phyloP scores from a whole-genome alignment of 2,329 filamentous ascomycete genomes.

The Paraconiothyrium brasiliense region DNA sequence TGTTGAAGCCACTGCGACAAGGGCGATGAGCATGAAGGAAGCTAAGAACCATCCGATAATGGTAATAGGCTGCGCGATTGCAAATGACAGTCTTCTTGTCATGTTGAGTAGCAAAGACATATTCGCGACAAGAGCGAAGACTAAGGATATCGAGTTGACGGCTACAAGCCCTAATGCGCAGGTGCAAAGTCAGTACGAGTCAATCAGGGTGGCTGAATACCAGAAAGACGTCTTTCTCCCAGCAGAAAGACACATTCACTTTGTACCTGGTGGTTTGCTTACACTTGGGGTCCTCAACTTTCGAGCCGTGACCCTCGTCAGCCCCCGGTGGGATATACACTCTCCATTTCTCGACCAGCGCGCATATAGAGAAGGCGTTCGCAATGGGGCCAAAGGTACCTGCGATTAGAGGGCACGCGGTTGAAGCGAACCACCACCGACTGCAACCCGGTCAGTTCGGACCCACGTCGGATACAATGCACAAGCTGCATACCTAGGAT shows the following conservation, averaged over 20 bases:
- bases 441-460: conserved; percentile 35
- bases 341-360: conserved; percentile 66
- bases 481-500: conserved; percentile 50
- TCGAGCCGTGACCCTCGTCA: conserved; percentile 55
- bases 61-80: conserved; percentile 67
- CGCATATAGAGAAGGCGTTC: conserved; percentile 64
- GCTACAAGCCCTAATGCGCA: conserved; percentile 54
- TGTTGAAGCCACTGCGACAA: conserved; percentile 59
- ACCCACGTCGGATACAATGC: too few species aligned
- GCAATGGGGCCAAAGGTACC: conserved; percentile 65
- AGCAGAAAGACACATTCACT: too few species aligned
- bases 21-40: conserved; percentile 62
- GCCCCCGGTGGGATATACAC: conserved; percentile 58
- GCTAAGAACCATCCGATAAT: conserved; percentile 68
- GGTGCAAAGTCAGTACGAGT: too few species aligned
- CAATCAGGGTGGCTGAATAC: too few species aligned
- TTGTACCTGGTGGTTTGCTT: too few species aligned
- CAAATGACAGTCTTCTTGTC: conserved; percentile 64
- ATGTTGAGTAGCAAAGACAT: conserved; percentile 67
- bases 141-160: conserved; percentile 65
- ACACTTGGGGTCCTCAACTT: conserved; percentile 62
- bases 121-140: conserved; percentile 64
- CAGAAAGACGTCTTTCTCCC: too few species aligned
- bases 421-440: conserved; percentile 70
- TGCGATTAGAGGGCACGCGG: conserved; percentile 66